Evolutionary conservation across 192 early-diverging fungal genomes (phyloP).

Genomic region (Coemansia sp.): DNA sequence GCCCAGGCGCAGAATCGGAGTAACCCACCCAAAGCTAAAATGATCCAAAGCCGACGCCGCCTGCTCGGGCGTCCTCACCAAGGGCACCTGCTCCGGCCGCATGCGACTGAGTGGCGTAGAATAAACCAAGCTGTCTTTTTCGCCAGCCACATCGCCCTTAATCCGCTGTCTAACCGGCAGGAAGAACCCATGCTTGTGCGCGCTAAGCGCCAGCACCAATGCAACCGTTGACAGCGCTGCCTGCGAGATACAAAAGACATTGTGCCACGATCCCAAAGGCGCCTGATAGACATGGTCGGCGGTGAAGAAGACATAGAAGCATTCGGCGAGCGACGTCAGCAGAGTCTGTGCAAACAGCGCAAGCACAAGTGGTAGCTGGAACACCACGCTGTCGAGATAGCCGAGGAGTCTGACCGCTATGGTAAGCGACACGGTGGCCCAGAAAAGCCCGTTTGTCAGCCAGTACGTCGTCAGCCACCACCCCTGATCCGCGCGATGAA

Average conservation of each 20-base stretch:
- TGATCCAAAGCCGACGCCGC: slow-evolving; percentile 22
- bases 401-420: neutral
- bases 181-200: slow-evolving; percentile 24
- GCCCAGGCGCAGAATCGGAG: slow-evolving; percentile 60
- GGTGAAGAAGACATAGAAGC: slow-evolving; percentile 19
- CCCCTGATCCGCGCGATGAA: neutral
- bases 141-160: neutral
- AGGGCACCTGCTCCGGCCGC: slow-evolving; percentile 21
- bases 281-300: slow-evolving; percentile 9
- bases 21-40: slow-evolving; percentile 60
- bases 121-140: slow-evolving; percentile 16
- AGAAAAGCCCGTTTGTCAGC: slow-evolving; percentile 24
- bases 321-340: slow-evolving; percentile 12
- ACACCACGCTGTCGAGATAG: neutral
- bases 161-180: slow-evolving; percentile 19
- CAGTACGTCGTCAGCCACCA: slow-evolving; percentile 15
- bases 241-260: slow-evolving; percentile 9
- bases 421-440: neutral
- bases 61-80: slow-evolving; percentile 34
- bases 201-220: slow-evolving; percentile 14
- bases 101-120: slow-evolving; percentile 29
- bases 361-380: slow-evolving; percentile 12
- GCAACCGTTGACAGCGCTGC: neutral
- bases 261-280: slow-evolving; percentile 12
- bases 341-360: slow-evolving; percentile 2